These are phyloP conservation scores for Daldinia loculata DNA, from an alignment of 495 filamentous ascomycete genomes.

Conservation along the genomic window DNA sequence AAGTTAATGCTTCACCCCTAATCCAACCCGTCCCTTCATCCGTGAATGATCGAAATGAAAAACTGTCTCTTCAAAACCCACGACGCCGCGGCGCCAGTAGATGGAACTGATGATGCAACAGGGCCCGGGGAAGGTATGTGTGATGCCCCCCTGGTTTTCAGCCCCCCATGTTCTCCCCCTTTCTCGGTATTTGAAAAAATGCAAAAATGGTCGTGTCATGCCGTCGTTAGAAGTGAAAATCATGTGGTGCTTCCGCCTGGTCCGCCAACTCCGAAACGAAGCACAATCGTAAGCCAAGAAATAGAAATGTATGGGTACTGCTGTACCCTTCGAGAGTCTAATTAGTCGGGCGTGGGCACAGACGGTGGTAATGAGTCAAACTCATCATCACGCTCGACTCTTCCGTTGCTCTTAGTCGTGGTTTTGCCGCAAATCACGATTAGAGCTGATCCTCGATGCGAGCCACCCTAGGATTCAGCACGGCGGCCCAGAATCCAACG, in stretches of 20 bases:
- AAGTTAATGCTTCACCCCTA: not conserved
- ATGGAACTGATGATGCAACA: slow-evolving; percentile 36
- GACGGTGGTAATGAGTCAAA: not conserved
- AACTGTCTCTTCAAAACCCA: slow-evolving; percentile 17
- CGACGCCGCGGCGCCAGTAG: slow-evolving; percentile 30
- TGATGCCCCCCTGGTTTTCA: slow-evolving; percentile 7
- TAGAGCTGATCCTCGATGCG: not conserved
- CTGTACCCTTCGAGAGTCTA: not conserved
- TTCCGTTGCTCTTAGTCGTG: not conserved
- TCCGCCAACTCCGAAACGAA: not conserved
- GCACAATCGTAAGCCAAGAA: slow-evolving; percentile 5
- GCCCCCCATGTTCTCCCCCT: not conserved
- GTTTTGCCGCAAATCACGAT: not conserved
- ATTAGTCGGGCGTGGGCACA: not conserved
- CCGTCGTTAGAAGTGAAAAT: slow-evolving; percentile 35
- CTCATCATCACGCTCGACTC: not conserved
- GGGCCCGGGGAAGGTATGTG: not conserved
- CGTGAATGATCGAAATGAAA: slow-evolving; percentile 14
- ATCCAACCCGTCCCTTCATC: not conserved
- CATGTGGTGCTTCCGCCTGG: not conserved
- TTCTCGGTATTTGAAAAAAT: not conserved
- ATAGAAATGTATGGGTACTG: slow-evolving; percentile 8
- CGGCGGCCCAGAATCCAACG: slow-evolving; percentile 3
- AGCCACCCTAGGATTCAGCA: not conserved
- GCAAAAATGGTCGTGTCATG: slow-evolving; percentile 23